Evolutionary conservation across 768 basidiomycete species (phyloP), one percentile per base, ranked within the genome.

Genomic region (Lentinula raphanica): DNA sequence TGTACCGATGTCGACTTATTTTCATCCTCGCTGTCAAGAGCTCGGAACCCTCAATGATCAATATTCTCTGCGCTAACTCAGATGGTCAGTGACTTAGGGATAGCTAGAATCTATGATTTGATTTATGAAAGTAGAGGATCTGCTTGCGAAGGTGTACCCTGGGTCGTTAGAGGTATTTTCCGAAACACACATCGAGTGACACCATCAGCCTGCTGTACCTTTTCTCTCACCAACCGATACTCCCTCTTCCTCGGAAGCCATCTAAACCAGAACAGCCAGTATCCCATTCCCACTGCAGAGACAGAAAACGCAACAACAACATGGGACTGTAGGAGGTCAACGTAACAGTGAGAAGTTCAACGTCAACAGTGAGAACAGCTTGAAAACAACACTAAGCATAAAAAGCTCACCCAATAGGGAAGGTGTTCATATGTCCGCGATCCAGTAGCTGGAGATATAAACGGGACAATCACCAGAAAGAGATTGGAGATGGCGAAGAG

Each of bases 401-500:
- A 56, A 31, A 11, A 15, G 70, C 85, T 63, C 62, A 88, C 88
- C 76, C 83, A 89, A 63, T 90, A 90, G 3, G 87, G 86, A 11
- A 90, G 73, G 58, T 72, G 64, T 23, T 80, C 72, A 62, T 89
- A 90, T 2, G 78, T 77, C 48, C 70, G 71, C 5, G 74, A 74
- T 6, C 80, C 85, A 4, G 71, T 67, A 0, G 72, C 65, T 0
- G 88, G 88, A 3, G 88, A 87, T 29, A 88, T 71, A 51, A 89
- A 71, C 0, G 88, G 87, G 4, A 82, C 80, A 32, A 78, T 61
- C n/a, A 81, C 69, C 21, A 90, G 72, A 66, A 88, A 87, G 15
- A 87, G 42, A 60, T 90, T 89, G 2, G 86, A 85, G 5, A 84
- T 58, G 59, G 86, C 78, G 72, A 87, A 90, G 31, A 84, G 71